A percentile compares a stretch with the other conserved stretches of the same genome.
phyloP scores from a whole-genome alignment of 23 red algal species.

The Agarophyton chilense region DNA sequence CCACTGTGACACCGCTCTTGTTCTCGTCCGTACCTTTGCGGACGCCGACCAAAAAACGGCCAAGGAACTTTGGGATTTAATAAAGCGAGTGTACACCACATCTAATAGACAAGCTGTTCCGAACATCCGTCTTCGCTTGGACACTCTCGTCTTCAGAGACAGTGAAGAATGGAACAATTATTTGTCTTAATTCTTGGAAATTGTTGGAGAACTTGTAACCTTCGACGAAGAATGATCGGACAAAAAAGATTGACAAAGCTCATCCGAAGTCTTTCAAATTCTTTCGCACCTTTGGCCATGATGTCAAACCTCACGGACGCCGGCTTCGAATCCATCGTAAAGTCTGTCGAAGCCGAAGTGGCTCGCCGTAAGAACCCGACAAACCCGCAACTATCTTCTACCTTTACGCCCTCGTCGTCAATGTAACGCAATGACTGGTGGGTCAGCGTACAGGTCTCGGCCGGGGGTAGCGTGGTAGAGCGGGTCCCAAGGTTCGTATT shows the following conservation, averaged over 20 bases:
- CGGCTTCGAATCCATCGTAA: neutral
- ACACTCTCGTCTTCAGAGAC: conserved; percentile 32
- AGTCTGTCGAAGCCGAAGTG: conserved; percentile 15
- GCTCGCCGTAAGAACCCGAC: conserved; percentile 21
- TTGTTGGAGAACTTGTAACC: neutral
- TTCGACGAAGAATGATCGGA: conserved; percentile 3
- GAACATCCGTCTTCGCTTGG: conserved; percentile 4
- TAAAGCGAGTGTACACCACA: conserved; percentile 1
- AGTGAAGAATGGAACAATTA: neutral
- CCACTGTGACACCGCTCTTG: neutral
- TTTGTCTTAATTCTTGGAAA: neutral
- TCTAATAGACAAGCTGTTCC: neutral
- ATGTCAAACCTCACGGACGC: neutral
- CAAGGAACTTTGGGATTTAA: conserved; percentile 20
- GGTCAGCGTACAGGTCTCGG: no score
- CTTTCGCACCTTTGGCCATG: conserved; percentile 36
- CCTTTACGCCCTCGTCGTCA: neutral
- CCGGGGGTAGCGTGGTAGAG: no score
- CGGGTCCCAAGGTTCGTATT: no score
- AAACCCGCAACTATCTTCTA: neutral
- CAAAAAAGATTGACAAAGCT: conserved; percentile 7
- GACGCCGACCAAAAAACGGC: conserved; percentile 39
- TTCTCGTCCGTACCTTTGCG: no score
- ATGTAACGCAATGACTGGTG: no score
- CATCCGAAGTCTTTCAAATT: no score